These are phyloP conservation scores for Coix lacrymajobi DNA, from an alignment of 176 grass and related monocot species.

Conservation along the genomic window DNA sequence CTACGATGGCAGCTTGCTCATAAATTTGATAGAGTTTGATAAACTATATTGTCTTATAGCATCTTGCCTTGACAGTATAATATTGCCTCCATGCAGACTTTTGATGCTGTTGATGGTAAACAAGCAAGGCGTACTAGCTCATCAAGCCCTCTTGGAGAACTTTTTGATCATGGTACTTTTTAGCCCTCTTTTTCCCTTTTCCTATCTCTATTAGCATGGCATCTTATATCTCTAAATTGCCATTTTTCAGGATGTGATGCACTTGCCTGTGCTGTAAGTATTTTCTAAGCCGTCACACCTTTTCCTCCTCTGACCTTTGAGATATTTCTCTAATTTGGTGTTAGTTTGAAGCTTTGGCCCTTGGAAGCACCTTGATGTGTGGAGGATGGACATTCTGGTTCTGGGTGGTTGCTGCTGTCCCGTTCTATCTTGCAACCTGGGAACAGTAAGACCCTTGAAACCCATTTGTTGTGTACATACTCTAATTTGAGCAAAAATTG, in stretches of 20 bases:
- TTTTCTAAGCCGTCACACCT: constrained; percentile 18
- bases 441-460: constrained; percentile 72
- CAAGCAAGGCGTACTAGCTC: constrained; percentile 98
- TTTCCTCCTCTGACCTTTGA: constrained; percentile 12
- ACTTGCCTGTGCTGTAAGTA: constrained; percentile 97
- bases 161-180: constrained; percentile 90
- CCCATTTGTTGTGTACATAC: constrained; percentile 3
- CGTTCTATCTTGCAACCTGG: constrained; percentile 97
- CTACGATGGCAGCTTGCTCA: neutral
- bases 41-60: neutral
- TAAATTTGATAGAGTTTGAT: constrained; percentile 8
- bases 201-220: neutral
- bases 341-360: constrained; percentile 95
- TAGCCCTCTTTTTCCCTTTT: neutral
- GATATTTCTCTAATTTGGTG: constrained; percentile 11
- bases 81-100: constrained; percentile 63
- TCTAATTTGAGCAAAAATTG: constrained; percentile 14
- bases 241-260: constrained; percentile 89
- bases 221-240: constrained; percentile 14
- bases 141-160: constrained; percentile 98
- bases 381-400: constrained; percentile 67
- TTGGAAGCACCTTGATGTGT: constrained; percentile 95
- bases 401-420: constrained; percentile 86
- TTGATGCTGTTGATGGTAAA: constrained; percentile 99
- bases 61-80: constrained; percentile 17